Base-by-base conservation (phyloP, 2,329 filamentous ascomycete genomes). In the Bisporella sp. region DNA sequence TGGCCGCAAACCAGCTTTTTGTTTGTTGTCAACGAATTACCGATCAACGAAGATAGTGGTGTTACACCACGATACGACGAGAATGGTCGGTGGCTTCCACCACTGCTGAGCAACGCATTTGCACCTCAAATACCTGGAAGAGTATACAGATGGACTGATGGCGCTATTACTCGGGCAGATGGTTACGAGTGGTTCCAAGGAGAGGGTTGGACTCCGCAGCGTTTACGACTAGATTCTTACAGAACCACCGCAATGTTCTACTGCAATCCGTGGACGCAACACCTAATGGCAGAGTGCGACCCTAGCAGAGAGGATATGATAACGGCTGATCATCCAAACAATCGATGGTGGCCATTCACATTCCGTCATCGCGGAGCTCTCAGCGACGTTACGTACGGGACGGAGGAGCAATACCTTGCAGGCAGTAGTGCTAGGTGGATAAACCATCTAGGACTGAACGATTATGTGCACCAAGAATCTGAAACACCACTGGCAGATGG, bases 1-100 rank as follows among this genome's bases (percentile, higher is more conserved):
- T 21, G 21, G 21, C 21, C 21, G 33, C n/a, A 35, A 11, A 47
- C 54, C 8, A 68, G 66, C 39, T 64, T 74, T 35, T 60, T 66
- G 28, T 65, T 65, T 5, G 66, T 69, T 55, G 68, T 69, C 41
- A 66, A 71, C 35, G 69, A 72, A 7, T 63, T 74, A 5, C 63
- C 70, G 4, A 59, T 68, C 6, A 59, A 66, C 35, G 68, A 63
- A 2, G 52, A 61, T n/a, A 46, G 52, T 3, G 31, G 54, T 2
- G 39, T 56, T 13, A 28, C 43, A 11, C 51, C 54, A 41, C 35
- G 42, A 33, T 5, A 32, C 8, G 45, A 56, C 30, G 51, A 50
- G 3, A 33, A 57, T 50, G 53, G 54, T 1, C 49, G 50, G 29
- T 64, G 60, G 61, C 5, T 41, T 4, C 62, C 61, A 5, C 62